Conservation (phyloP, 495 filamentous ascomycete species). For the Pseudomonodictys pantanalensis region DNA sequence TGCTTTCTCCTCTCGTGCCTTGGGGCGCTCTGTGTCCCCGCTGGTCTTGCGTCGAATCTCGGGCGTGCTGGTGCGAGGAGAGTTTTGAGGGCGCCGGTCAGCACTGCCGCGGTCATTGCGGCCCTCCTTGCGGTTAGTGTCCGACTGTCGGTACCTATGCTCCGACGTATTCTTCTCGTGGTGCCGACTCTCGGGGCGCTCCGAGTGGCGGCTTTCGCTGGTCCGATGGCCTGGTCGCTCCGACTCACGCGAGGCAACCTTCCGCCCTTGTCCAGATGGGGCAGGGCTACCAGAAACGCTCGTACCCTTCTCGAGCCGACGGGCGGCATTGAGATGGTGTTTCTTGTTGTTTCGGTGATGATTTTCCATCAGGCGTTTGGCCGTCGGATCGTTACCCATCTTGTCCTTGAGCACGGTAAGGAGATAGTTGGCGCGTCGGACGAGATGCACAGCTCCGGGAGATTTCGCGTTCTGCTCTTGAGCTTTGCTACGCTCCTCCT, state of each 20-base stretch:
- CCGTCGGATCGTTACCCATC: conserved; percentile 39
- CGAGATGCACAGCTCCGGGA: conserved; percentile 92
- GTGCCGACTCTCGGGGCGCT: conserved; percentile 40
- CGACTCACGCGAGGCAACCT: conserved; percentile 46
- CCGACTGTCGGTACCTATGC: conserved; percentile 41
- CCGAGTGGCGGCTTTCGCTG: conserved; percentile 45
- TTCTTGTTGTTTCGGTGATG: conserved; percentile 41
- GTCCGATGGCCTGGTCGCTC: conserved; percentile 54
- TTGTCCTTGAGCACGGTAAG: conserved; percentile 82
- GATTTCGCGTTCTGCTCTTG: conserved; percentile 81
- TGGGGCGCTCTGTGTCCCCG: conserved; percentile 24
- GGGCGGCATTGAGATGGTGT: conserved; percentile 23
- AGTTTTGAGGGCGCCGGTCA: conserved; percentile 48
- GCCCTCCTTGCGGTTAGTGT: conserved; percentile 36
- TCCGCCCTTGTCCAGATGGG: conserved; percentile 20
- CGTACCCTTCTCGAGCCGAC: conserved; percentile 29
- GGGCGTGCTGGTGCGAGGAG: conserved; percentile 39
- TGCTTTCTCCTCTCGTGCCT: conserved; percentile 1
- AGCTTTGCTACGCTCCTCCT: conserved; percentile 77
- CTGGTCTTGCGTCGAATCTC: conserved; percentile 37
- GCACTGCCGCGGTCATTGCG: conserved; percentile 23
- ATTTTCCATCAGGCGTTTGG: conserved; percentile 31
- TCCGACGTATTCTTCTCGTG: conserved; percentile 35
- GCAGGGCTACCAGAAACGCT: conserved; percentile 33
- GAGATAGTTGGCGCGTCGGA: conserved; percentile 90